phyloP scores from a whole-genome alignment of 345 rosid species.

The Melaleuca alternifolia region DNA sequence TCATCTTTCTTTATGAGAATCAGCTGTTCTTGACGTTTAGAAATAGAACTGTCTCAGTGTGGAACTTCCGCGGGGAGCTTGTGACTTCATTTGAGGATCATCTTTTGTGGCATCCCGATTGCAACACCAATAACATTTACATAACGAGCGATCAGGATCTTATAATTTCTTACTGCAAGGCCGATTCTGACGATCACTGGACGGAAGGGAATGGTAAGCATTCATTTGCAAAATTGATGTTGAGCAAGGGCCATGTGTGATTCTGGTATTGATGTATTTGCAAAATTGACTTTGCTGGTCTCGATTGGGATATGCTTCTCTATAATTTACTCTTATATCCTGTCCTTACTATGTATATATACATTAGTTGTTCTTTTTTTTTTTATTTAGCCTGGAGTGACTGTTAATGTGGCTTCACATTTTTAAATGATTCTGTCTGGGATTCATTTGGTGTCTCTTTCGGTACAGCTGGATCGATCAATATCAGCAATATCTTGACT shows the following conservation, averaged over 20 bases:
- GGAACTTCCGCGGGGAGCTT: conserved; percentile 96
- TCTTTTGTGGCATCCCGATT: conserved; percentile 91
- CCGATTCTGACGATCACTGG: conserved; percentile 84
- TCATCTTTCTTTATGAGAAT: conserved; percentile 88
- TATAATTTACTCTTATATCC: not conserved
- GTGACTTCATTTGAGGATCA: conserved; percentile 99
- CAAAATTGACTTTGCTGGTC: not conserved
- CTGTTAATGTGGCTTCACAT: not conserved
- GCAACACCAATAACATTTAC: conserved; percentile 92
- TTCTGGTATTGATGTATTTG: not conserved
- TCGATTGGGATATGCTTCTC: not conserved
- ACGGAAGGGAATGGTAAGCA: conserved; percentile 71
- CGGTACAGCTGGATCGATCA: conserved; percentile 79
- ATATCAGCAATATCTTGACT: conserved; percentile 84
- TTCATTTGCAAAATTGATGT: not conserved
- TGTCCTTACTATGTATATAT: not conserved
- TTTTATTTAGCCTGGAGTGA: not conserved
- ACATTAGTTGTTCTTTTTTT: not conserved
- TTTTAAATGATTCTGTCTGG: not conserved
- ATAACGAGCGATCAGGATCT: conserved; percentile 98
- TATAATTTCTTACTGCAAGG: conserved; percentile 96
- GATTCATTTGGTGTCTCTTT: not conserved
- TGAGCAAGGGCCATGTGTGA: not conserved
- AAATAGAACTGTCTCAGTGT: conserved; percentile 76
- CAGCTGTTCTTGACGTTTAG: conserved; percentile 92